Percentiles rank a stretch among this genome's conserved stretches.
phyloP scores from a whole-genome alignment of 805 yeast genomes.

The Komagataella kurtzmanii region DNA sequence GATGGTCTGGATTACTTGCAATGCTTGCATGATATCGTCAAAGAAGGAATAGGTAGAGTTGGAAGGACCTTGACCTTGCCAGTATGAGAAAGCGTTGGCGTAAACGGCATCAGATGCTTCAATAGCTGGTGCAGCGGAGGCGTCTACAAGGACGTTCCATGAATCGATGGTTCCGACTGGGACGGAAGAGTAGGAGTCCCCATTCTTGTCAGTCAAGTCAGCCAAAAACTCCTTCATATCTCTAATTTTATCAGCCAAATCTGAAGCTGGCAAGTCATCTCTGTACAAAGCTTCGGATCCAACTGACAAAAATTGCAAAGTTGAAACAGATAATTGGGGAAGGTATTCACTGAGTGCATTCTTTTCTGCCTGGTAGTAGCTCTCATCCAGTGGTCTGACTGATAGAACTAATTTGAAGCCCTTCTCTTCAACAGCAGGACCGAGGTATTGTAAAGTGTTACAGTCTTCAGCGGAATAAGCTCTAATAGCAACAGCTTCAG shows the following conservation, averaged over 20 bases:
- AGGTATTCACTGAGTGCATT: slow-evolving; percentile 55
- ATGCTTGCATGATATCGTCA: slow-evolving; percentile 96
- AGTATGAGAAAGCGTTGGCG: slow-evolving; percentile 95
- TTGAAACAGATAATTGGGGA: slow-evolving; percentile 55
- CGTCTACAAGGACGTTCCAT: slow-evolving; percentile 86
- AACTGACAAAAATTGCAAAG: slow-evolving; percentile 69
- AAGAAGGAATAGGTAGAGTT: slow-evolving; percentile 87
- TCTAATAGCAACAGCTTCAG: slow-evolving; percentile 49
- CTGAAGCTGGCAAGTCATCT: slow-evolving; percentile 63
- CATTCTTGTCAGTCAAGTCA: slow-evolving; percentile 63
- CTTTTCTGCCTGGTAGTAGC: slow-evolving; percentile 66
- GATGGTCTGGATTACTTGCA: slow-evolving; percentile 72
- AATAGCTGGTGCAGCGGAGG: slow-evolving; percentile 55
- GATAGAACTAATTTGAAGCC: slow-evolving; percentile 74
- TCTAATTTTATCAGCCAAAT: slow-evolving; percentile 55
- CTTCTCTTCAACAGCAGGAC: slow-evolving; percentile 73
- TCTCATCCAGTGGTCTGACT: slow-evolving; percentile 86
- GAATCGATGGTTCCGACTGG: slow-evolving; percentile 94
- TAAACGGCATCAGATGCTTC: slow-evolving; percentile 73
- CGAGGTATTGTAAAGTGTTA: slow-evolving; percentile 72
- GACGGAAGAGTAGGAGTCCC: slow-evolving; percentile 54
- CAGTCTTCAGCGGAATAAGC: slow-evolving; percentile 92
- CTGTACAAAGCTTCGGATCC: slow-evolving; percentile 97
- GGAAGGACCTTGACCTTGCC: slow-evolving; percentile 88
- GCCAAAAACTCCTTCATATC: slow-evolving; percentile 47